These are phyloP conservation scores for Avena atlantica DNA, from an alignment of 176 grass and related monocot genomes.

Conservation along the genomic window DNA sequence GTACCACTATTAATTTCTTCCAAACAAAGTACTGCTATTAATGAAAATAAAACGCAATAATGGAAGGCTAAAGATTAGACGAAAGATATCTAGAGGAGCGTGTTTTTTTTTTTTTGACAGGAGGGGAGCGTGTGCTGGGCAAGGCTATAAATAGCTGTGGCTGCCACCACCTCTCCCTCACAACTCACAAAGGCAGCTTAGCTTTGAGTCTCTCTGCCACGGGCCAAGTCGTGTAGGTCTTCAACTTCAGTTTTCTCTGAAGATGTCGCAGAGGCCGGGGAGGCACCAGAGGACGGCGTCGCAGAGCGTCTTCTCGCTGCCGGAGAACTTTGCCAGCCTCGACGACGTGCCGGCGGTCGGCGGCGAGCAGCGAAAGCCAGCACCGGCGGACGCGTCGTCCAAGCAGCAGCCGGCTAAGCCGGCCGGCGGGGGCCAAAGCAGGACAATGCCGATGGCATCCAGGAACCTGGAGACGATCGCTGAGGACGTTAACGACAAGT, in stretches of 20 bases:
- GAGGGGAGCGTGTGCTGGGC: not conserved
- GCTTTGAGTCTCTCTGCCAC: constrained; percentile 8
- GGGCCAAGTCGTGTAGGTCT: not conserved
- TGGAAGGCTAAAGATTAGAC: not conserved
- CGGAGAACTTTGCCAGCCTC: constrained; percentile 75
- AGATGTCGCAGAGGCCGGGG: constrained; percentile 69
- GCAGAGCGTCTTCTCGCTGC: constrained; percentile 78
- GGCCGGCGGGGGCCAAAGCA: constrained; percentile 44
- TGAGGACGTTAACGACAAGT: constrained; percentile 46
- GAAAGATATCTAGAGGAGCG: not conserved
- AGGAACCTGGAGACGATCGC: constrained; percentile 60
- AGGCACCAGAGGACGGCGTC: constrained; percentile 92
- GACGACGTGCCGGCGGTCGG: constrained; percentile 59
- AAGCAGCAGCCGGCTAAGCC: constrained; percentile 53
- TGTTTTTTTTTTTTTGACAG: not conserved
- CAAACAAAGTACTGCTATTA: not conserved
- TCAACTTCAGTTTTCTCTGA: not conserved
- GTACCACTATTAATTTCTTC: not conserved
- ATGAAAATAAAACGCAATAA: not conserved
- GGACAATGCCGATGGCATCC: constrained; percentile 62
- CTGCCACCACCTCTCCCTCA: constrained; percentile 24
- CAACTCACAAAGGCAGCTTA: not conserved
- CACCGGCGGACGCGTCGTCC: constrained; percentile 42
- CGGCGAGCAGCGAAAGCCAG: constrained; percentile 54
- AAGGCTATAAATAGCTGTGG: constrained; percentile 39